These are phyloP conservation scores for Taphrina communis DNA, from an alignment of 1,139 yeast genomes.

Conservation along the genomic window DNA sequence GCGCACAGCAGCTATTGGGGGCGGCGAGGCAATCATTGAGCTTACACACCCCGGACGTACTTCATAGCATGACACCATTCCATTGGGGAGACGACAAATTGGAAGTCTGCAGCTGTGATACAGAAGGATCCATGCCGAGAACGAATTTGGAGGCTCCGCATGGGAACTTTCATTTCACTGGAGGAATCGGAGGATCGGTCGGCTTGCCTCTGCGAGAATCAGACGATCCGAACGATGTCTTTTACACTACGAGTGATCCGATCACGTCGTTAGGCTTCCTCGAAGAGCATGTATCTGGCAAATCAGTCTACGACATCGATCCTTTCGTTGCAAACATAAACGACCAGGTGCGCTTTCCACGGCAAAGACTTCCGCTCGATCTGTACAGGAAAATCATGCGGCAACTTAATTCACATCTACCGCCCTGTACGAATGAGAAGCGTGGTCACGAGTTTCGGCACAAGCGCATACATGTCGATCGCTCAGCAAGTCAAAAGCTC, in stretches of 20 bases:
- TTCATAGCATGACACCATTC: no score
- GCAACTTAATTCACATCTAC: not conserved
- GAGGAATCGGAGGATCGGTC: constrained; percentile 5
- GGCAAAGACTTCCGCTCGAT: constrained; percentile 9
- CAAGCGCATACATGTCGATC: constrained; percentile 21
- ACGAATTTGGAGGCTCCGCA: not conserved
- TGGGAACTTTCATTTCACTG: not conserved
- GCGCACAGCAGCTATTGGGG: not conserved
- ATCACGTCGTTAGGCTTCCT: constrained; percentile 3
- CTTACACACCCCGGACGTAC: not conserved
- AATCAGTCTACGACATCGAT: constrained; percentile 13
- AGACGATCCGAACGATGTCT: constrained; percentile 22
- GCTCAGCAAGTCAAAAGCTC: constrained; percentile 16
- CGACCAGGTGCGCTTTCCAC: constrained; percentile 17
- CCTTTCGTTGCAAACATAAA: constrained; percentile 16
- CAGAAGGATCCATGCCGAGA: not conserved
- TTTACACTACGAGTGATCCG: constrained; percentile 15
- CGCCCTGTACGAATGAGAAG: constrained; percentile 30
- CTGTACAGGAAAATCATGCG: constrained; percentile 16
- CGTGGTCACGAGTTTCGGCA: constrained; percentile 28
- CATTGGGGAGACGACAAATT: no score
- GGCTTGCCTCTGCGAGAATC: constrained; percentile 2
- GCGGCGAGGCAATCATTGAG: not conserved
- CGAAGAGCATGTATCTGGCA: constrained; percentile 10
- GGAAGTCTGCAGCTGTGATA: no score